Evolutionary conservation across 2,329 filamentous ascomycete species (phyloP), one percentile per base, ranked within the genome.

Genomic region (Pseudocercospora fijiensis): DNA sequence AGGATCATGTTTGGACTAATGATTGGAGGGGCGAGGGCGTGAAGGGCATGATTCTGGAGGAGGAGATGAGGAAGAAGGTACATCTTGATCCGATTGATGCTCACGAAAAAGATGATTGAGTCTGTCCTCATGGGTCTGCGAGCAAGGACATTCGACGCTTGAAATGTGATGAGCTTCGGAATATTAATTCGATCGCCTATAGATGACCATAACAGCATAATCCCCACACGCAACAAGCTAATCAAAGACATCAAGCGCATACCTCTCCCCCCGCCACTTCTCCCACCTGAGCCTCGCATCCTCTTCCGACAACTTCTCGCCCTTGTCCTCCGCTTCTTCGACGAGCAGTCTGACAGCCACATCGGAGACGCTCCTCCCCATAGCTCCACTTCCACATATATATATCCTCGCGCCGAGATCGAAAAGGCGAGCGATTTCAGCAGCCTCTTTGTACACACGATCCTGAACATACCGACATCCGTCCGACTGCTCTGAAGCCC

Each of bases 401-500:
- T 85, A 91, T 0, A 89, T 76, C 70, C 84, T 83, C 0, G 87
- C 83, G 0, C 81, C 83, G 4, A 74, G 66, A 0, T 79, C 75
- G 62, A 82, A 85, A 33, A 85, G 67, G 24, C 77, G 72, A 8
- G 78, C 71, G 1, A 84, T 71, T 9, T 83, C 78, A 16, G 76
- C 74, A 0, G 80, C 72, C 24, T 86, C 82, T 27, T 77, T 75
- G 68, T 79, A 80, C 62, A 86, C 68, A 11, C 80, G 73, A 55
- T 86, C 83, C 67, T 85, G 83, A 1, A 85, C 82, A 65, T 86
- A 81, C 65, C 79, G 79, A 67, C 78, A 84, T 0, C 83, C 85
- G 5, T 80, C 75, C 0, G 82, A 82, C 4, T 76, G 74, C 3
- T 41, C 13, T 2, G 73, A 62, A 9, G 72, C 70, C 3, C 79